Conservation (phyloP, 2,329 filamentous ascomycete species). For the Colletotrichum ledebouriae region DNA sequence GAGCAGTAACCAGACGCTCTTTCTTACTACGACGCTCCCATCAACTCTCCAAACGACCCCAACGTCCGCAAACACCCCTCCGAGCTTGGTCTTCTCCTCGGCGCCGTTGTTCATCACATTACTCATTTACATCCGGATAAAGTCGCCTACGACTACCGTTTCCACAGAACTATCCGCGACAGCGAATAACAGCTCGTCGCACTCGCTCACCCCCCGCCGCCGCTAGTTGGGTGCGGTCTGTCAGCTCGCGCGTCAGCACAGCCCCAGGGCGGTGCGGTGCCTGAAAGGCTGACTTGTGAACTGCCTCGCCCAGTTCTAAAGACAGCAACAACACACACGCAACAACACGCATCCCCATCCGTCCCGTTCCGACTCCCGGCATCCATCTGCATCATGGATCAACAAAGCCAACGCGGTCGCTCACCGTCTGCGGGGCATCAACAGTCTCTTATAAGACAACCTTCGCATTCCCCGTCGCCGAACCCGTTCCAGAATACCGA, state of each 20-base stretch:
- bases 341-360: conserved; percentile 29
- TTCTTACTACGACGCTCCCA: conserved; percentile 17
- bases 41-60: conserved; percentile 29
- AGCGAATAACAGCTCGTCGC: conserved; percentile 38
- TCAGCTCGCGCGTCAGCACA: conserved; percentile 55
- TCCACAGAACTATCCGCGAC: conserved; percentile 31
- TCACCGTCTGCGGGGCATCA: conserved; percentile 72
- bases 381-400: conserved; percentile 54
- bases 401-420: conserved; percentile 64
- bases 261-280: conserved; percentile 56
- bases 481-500: conserved; percentile 65
- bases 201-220: conserved; percentile 30
- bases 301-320: conserved; percentile 59
- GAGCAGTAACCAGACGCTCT: background rate
- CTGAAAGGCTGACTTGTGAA: conserved; percentile 60
- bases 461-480: conserved; percentile 73
- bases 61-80: conserved; percentile 25
- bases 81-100: conserved; percentile 14
- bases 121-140: conserved; percentile 1
- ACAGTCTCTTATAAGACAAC: conserved; percentile 75
- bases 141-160: conserved; percentile 21
- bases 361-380: conserved; percentile 42
- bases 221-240: conserved; percentile 45
- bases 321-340: conserved; percentile 49
- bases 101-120: conserved; percentile 17